Evolutionary conservation across 331 rosid genomes (phyloP), one percentile per base, ranked within the genome.

Genomic region (Quercus phellos): DNA sequence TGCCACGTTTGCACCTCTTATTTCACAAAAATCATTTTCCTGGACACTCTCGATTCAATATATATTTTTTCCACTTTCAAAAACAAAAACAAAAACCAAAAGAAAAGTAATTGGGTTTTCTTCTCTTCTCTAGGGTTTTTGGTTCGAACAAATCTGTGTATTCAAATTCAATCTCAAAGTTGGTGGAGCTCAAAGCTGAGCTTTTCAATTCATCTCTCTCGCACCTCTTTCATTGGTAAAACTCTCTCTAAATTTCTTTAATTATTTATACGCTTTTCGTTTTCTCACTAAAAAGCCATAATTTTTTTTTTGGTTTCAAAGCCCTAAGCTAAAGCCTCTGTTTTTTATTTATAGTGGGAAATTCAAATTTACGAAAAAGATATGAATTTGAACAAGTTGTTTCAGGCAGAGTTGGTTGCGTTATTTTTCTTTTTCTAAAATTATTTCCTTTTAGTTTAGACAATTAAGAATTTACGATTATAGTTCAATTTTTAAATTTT

Each of bases 111-210:
- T 66, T 38, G 56, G 61, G 21, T 74, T 6, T 58, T 64, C 34
- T 5, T 32, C 46, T 30, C 70, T 5, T 22, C 59, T 77, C 70
- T 69, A 77, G 81, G 81, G 81, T 70, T 77, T 51, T 24, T 64
- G 38, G 18, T 18, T 55, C 30, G 74, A 24, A 16, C 74, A 32
- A 30, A 6, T 64, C 22, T 64, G 22, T 8, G 50, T 29, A 29
- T 61, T 30, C 42, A 64, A 17, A 16, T 13, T 26, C 24, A 30
- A 2, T 8, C 46, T 38, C 12, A 8, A 8, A 38, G 46, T 38
- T 8, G 46, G 46, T 8, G 46, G 46, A 38, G 46, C 42, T 35
- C 42, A 35, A 35, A 35, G 42, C 46, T 2, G 11, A 30, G 70
- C 24, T 43, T 2, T 32, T 64, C 70, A 38, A 38, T 17, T 64